Evolutionary conservation across 129 eudicot species (phyloP), one percentile per base, ranked within the genome.

Genomic region (Flaveria brownii): DNA sequence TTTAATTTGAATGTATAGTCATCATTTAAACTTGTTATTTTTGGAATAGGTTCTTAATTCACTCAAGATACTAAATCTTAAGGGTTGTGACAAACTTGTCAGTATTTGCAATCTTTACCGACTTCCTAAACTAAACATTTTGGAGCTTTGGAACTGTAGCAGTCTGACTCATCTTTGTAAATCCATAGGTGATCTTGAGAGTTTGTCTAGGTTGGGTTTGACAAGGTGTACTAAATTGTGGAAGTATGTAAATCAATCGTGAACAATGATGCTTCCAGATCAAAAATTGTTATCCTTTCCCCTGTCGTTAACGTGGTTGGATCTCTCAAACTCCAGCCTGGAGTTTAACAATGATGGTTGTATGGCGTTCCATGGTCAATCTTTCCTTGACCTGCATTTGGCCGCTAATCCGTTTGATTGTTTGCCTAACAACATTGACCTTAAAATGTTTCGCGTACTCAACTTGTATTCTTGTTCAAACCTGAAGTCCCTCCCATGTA

Each of bases 51-150:
- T 62, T 41, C 84, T 80, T 36, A 36, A 20, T 9, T 69, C 56
- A 11, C 62, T 83, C 23, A 78, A 78, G 45, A 45, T 73, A 17
- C 77, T 83, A 55, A 68, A 74, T 74, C 87, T 83, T 12, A 70
- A 79, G 46, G 61, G 73, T 14, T 83, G 43, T 50, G 5, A 50
- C 62, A 70, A 50, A 50, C 75, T 70, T 50, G 46, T 70, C 15
- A 17, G 75, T 0, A 50, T 70, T 23, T 12, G 13, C 75, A 25
- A 16, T 70, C 23, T 71, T 6, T 33, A 15, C 61, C 75, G 61
- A 70, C 55, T 79, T n/a, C 77, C 81, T 59, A 73, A 74, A 51
- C 75, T 77, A 50, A 52, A 74, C 54, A 46, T 23, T 16, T 47
- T 81, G 72, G 25, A 18, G 0, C 65, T 80, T 3, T 54, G 52